A percentile compares a stretch with the other conserved stretches of the same genome.
phyloP scores from a whole-genome alignment of 495 filamentous ascomycete genomes.

The Talaromyces thailandensis region DNA sequence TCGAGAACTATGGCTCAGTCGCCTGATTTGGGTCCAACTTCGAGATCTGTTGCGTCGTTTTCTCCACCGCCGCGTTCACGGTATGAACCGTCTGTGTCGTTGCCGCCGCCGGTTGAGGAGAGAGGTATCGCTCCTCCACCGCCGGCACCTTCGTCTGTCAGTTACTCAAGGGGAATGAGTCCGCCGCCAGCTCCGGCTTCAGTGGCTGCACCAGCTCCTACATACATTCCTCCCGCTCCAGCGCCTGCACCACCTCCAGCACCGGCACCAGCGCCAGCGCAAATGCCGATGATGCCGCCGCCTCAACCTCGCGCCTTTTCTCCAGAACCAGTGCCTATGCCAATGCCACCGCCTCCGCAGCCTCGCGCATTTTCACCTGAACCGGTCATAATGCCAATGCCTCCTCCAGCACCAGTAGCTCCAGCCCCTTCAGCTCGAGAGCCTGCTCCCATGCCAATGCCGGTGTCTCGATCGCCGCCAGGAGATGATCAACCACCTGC shows the following conservation, averaged over 20 bases:
- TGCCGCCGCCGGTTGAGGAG: neutral
- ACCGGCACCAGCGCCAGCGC: conserved; percentile 4
- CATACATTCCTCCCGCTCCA: conserved; percentile 6
- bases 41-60: neutral
- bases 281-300: neutral
- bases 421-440: neutral
- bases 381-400: neutral
- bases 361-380: neutral
- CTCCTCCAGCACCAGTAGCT: neutral
- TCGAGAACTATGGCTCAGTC: neutral
- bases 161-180: neutral
- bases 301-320: neutral
- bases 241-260: neutral
- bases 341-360: conserved; percentile 5
- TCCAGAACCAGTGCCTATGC: neutral
- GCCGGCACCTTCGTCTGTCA: neutral
- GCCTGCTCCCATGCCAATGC: neutral
- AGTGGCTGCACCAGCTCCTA: conserved; percentile 2
- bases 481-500: neutral
- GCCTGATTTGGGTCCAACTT: neutral
- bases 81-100: neutral
- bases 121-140: neutral
- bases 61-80: neutral
- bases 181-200: neutral
- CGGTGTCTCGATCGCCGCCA: neutral